Percentiles rank a stretch among this genome's conserved stretches.
Conservation (phyloP, 1,284 basidiomycete species). For the Porodaedalea pini region DNA sequence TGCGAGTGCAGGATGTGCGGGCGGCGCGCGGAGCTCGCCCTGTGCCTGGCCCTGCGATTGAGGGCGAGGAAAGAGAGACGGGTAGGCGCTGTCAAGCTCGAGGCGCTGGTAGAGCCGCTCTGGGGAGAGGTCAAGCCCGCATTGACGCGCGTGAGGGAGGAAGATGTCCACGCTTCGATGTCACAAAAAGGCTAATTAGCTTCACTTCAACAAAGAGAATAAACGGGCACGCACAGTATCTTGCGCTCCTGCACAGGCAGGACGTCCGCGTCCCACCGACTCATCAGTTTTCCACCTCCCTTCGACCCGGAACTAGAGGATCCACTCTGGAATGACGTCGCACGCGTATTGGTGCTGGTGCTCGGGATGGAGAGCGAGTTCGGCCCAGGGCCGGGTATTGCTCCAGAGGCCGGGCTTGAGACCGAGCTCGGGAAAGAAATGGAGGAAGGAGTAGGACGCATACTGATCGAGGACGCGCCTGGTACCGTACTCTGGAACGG, state of each 20-base stretch:
- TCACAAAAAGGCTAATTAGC: background rate
- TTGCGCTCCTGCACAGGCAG: conserved; percentile 35
- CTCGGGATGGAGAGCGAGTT: background rate
- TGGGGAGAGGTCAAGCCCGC: conserved; percentile 45
- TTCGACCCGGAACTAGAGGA: background rate
- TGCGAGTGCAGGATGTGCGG: conserved; percentile 51
- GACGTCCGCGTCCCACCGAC: conserved; percentile 30
- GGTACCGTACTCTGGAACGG: background rate
- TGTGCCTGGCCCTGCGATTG: conserved; percentile 24
- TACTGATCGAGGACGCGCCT: background rate
- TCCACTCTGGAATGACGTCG: background rate
- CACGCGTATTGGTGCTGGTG: background rate
- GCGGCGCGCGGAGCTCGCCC: conserved; percentile 1
- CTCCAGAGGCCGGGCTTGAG: background rate
- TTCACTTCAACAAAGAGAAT: background rate
- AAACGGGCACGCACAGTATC: conserved; percentile 33
- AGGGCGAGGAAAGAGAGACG: conserved; percentile 27
- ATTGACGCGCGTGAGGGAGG: conserved; percentile 54
- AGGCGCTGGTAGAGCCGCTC: conserved; percentile 16
- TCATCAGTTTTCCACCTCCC: conserved; percentile 16
- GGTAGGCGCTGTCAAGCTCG: conserved; percentile 42
- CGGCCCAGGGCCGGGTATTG: background rate
- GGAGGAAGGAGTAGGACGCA: background rate
- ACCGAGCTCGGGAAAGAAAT: background rate
- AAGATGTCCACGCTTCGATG: conserved; percentile 49